Conservation (phyloP, 306 rosid genomes). For the Castanea mollissima region DNA sequence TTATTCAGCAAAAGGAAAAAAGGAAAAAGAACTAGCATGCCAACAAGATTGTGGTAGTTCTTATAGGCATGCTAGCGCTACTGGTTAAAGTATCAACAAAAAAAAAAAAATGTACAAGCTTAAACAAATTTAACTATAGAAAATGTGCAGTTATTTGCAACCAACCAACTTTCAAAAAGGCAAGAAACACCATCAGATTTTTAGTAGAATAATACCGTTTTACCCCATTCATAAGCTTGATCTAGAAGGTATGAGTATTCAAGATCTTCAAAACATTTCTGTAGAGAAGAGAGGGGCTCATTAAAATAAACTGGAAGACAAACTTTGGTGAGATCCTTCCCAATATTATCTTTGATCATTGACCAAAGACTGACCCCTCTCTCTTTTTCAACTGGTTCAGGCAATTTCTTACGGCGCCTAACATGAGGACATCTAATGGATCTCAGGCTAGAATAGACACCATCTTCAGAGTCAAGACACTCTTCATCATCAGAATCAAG, state of each 20-base stretch:
- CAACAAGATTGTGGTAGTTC: too few relatives aligned
- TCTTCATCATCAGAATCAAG: slow-evolving; percentile 56
- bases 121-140: neutral
- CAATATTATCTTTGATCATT: slow-evolving; percentile 84
- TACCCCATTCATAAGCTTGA: slow-evolving; percentile 79
- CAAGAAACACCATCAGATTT: neutral
- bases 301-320: slow-evolving; percentile 95
- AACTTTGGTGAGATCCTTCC: slow-evolving; percentile 89
- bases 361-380: slow-evolving; percentile 88
- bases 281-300: slow-evolving; percentile 86
- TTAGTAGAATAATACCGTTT: slow-evolving; percentile 53
- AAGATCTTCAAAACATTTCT: slow-evolving; percentile 88
- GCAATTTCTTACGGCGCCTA: slow-evolving; percentile 72
- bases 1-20: too few relatives aligned
- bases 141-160: neutral
- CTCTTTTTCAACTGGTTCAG: slow-evolving; percentile 87
- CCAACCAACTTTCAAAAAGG: neutral
- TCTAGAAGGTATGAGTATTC: slow-evolving; percentile 84
- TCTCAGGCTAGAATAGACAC: slow-evolving; percentile 37
- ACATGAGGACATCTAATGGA: slow-evolving; percentile 56
- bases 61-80: too few relatives aligned
- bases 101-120: neutral
- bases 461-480: slow-evolving; percentile 39
- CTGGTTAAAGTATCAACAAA: neutral
- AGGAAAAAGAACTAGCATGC: too few relatives aligned